Base-by-base conservation (phyloP, 2,329 filamentous ascomycete species). In the Chrysoporthe puriensis region DNA sequence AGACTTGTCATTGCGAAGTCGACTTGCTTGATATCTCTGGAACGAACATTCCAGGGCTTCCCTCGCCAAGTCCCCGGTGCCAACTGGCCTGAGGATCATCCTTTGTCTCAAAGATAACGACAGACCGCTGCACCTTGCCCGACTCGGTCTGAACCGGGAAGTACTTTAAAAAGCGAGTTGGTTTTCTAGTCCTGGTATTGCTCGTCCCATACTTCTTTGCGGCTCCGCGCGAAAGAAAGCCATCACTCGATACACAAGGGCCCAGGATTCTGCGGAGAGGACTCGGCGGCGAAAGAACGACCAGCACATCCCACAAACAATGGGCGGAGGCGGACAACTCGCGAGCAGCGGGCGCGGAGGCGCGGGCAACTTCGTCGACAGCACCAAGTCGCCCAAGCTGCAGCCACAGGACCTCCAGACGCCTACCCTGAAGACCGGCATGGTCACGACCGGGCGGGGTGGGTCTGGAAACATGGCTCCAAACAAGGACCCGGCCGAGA, bases 361-460 rank as follows among this genome's bases (percentile, higher is more conserved):
- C 76, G 92, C 91, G 70, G 91, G 90, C 75, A 93, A 93, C 81
- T 91, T 92, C 76, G 84, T 85, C 76, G 83, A 86, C 71, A 78
- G 82, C 67, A 77, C 81, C 71, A 79, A 83, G 70, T 82, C 82
- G 16, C 78, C 79, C 54, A 78, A 79, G 69, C 73, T 88, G 57
- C 79, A 82, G 42, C 81, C 88, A 62, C 81, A 86, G 71, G 91
- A 95, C 75, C 88, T 97, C 71, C 82, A 90, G 74, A 97, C 94
- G 1, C 94, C 94, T 0, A 91, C 88, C 14, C 87, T 98, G 76
- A 97, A 96, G 81, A 87, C 87, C 59, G 82, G 91, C n/a, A 84
- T 92, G 72, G 94, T 95, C 76, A 97, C 94, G 26, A 97, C 94
- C 3, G 94, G 94, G 66, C 91, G 94, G 63, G 94, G 94, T 66